A percentile compares a stretch with the other conserved stretches of the same genome.
Conservation (phyloP, 2,329 filamentous ascomycete species). For the Ceratocystis colombiana region DNA sequence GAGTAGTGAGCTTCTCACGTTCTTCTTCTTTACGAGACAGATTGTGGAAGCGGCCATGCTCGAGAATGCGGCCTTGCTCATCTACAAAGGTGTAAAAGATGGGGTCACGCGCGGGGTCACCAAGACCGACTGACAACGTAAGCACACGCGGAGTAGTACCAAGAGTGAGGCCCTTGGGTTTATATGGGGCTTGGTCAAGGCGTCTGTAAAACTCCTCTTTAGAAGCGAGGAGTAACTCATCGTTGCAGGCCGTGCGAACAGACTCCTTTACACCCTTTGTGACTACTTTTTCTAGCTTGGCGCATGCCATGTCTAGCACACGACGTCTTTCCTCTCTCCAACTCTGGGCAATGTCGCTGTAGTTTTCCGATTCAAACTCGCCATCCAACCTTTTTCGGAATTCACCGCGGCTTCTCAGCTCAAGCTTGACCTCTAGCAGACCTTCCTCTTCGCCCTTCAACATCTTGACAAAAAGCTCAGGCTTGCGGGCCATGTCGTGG, state of each 20-base stretch:
- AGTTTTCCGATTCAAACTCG: slow-evolving; percentile 89
- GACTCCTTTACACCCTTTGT: slow-evolving; percentile 91
- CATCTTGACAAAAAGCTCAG: slow-evolving; percentile 92
- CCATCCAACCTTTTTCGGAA: slow-evolving; percentile 68
- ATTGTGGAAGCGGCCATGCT: slow-evolving; percentile 79
- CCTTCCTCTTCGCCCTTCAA: slow-evolving; percentile 93
- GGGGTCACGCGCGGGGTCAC: slow-evolving; percentile 61
- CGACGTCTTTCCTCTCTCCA: slow-evolving; percentile 87
- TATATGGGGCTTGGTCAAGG: slow-evolving; percentile 91
- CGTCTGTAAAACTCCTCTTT: slow-evolving; percentile 81
- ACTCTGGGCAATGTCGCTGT: slow-evolving; percentile 84
- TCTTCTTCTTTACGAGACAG: slow-evolving; percentile 59
- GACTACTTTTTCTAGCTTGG: slow-evolving; percentile 73
- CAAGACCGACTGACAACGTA: slow-evolving; percentile 75
- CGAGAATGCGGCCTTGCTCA: slow-evolving; percentile 78
- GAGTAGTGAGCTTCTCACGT: slow-evolving; percentile 61
- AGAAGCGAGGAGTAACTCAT: slow-evolving; percentile 76
- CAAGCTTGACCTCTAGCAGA: slow-evolving; percentile 73
- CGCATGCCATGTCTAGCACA: slow-evolving; percentile 69
- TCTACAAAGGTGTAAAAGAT: slow-evolving; percentile 88
- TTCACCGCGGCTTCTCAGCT: slow-evolving; percentile 62
- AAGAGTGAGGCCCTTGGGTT: slow-evolving; percentile 82
- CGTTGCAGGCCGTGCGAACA: slow-evolving; percentile 85
- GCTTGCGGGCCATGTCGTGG: slow-evolving; percentile 65
- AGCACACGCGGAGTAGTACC: slow-evolving; percentile 83